Conservation (phyloP, 352 stramenopile genomes). For the Paralagenidium karlingii region DNA sequence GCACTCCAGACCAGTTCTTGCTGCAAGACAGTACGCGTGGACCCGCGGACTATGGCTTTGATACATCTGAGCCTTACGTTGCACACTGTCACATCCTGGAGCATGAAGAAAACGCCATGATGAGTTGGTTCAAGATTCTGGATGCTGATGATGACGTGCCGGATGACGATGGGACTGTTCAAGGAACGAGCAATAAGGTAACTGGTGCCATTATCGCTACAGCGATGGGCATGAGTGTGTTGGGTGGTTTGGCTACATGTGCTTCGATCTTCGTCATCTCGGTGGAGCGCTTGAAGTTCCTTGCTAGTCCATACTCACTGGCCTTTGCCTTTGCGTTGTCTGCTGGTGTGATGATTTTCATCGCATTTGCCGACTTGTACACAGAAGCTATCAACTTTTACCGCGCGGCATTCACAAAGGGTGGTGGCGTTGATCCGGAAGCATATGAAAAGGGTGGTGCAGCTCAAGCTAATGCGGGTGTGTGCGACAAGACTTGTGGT, state of each 20-base stretch:
- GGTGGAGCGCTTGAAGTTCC: slow-evolving; percentile 43
- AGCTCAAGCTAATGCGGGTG: slow-evolving; percentile 14
- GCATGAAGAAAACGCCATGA: slow-evolving; percentile 68
- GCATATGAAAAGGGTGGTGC: slow-evolving; percentile 42
- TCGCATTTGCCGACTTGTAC: slow-evolving; percentile 55
- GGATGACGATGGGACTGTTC: slow-evolving; percentile 26
- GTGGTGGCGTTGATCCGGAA: slow-evolving; percentile 36
- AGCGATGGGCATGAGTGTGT: slow-evolving; percentile 63
- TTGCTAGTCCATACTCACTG: slow-evolving; percentile 36
- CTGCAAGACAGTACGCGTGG: slow-evolving; percentile 29
- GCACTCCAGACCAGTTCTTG: slow-evolving; percentile 54
- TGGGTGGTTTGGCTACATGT: slow-evolving; percentile 52
- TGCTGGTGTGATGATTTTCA: slow-evolving; percentile 67
- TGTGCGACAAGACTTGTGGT: slow-evolving; percentile 43
- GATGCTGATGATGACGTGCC: slow-evolving; percentile 26
- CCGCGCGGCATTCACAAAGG: slow-evolving; percentile 33
- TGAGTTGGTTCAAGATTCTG: slow-evolving; percentile 50
- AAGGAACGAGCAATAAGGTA: slow-evolving; percentile 13
- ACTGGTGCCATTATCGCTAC: slow-evolving; percentile 32
- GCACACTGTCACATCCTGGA: slow-evolving; percentile 69
- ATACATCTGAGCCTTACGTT: slow-evolving; percentile 58
- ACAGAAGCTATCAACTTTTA: slow-evolving; percentile 43
- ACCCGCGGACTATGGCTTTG: slow-evolving; percentile 47
- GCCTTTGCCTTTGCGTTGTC: slow-evolving; percentile 61
- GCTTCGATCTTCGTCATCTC: slow-evolving; percentile 59